Evolutionary conservation across 495 filamentous ascomycete genomes (phyloP).

Genomic region (Daldinia childiae): DNA sequence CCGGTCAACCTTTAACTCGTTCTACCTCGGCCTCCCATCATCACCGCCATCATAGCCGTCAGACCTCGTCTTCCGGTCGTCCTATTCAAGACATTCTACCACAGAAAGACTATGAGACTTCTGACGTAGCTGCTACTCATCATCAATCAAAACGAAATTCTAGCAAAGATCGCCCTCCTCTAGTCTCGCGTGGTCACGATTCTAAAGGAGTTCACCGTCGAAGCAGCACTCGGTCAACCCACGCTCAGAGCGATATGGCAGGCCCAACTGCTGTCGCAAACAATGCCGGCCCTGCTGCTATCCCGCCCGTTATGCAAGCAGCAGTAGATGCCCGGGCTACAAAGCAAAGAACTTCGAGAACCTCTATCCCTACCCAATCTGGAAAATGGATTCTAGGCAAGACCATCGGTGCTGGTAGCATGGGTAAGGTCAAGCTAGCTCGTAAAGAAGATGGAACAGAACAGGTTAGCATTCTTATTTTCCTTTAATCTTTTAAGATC

Average conservation of each 20-base stretch:
- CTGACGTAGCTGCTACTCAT: conserved; percentile 48
- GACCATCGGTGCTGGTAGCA: conserved; percentile 96
- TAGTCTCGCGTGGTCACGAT: conserved; percentile 51
- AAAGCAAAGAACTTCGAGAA: conserved; percentile 70
- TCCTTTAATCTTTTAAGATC: background rate
- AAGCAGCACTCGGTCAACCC: conserved; percentile 50
- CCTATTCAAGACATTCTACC: conserved; percentile 51
- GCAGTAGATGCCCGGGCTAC: conserved; percentile 56
- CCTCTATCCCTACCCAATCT: conserved; percentile 81
- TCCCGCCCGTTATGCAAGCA: conserved; percentile 53
- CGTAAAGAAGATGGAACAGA: conserved; percentile 82
- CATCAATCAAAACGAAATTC: conserved; percentile 52
- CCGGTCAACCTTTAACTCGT: conserved; percentile 43
- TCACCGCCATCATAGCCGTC: conserved; percentile 46
- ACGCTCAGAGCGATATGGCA: conserved; percentile 60
- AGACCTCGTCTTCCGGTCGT: conserved; percentile 48
- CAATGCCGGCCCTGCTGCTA: conserved; percentile 58
- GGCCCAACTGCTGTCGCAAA: conserved; percentile 57
- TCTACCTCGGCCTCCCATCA: conserved; percentile 46
- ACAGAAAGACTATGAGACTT: conserved; percentile 55
- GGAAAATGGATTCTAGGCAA: conserved; percentile 95
- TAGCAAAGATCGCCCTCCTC: conserved; percentile 52
- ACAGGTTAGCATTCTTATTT: conserved; percentile 64
- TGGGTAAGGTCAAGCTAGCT: conserved; percentile 94
- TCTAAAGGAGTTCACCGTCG: conserved; percentile 56